Base-by-base conservation (phyloP, 768 basidiomycete species). In the Lactarius sanguifluus region DNA sequence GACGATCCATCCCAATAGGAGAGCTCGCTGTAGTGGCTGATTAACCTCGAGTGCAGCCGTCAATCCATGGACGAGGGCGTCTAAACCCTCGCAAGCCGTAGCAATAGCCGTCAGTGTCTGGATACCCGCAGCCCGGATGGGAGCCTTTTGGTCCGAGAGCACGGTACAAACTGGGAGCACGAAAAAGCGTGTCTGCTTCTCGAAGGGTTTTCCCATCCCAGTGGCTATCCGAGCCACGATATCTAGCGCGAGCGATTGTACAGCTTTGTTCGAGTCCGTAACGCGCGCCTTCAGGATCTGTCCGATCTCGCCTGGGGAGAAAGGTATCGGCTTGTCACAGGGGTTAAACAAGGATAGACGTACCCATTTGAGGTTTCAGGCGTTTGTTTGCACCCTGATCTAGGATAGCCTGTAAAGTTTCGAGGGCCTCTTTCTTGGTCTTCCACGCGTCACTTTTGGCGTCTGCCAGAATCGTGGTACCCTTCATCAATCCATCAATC, bases 401-500 rank as follows among this genome's bases (percentile, higher is more conserved):
- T 40, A 99, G 78, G 65, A 94, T 83, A 0, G 85, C 86, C 72
- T 93, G 90, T 20, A 98, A 76, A 0, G 81, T 80, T 76, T 98
- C 97, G 65, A 98, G 81, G 3, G 92, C 95, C 72, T 98, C 96
- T 75, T 99, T 99, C 78, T 96, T 90, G 1, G 86, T 87, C 79
- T 98, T 98, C 96, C 96, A 99, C 0, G 94, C 89, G 69, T 96
- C 96, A 71, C 88, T 96, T 79, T 93, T 95, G 12, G 89, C 82
- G 71, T 94, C 93, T 2, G 87, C 81, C 18, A 97, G 77, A 57
- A 96, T 89, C 5, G 88, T 86, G 0, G 93, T 93, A 28, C 90
- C 90, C 69, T 89, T 90, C 62, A 98, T 80, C 30, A 99, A 77
- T 62, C 85, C 81, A 70, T 98, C 96, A 47, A 98, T 81, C 72